phyloP scores from a whole-genome alignment of 1,139 yeast species.

The Yamadazyma dendronema region DNA sequence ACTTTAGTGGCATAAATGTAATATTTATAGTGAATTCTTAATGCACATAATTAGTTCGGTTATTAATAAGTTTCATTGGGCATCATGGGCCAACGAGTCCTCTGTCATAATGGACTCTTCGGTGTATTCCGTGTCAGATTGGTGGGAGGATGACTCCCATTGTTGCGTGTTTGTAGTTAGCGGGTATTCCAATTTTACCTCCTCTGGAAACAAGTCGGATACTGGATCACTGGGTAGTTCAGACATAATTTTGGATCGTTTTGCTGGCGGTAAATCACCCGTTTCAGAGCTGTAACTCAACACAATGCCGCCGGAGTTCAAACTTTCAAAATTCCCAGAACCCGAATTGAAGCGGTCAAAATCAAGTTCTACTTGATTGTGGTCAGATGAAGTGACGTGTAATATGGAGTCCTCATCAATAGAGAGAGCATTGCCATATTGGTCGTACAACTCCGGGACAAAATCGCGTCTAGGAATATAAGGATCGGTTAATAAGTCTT shows the following conservation, averaged over 20 bases:
- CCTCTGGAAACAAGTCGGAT: not conserved
- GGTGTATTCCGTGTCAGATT: not conserved
- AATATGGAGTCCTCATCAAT: not conserved
- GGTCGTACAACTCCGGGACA: not conserved
- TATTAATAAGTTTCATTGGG: no score
- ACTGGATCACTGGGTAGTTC: not conserved
- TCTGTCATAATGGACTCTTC: not conserved
- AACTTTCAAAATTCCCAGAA: not conserved
- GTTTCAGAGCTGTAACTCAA: not conserved
- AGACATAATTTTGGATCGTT: not conserved
- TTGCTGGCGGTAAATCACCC: not conserved
- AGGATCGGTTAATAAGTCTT: not conserved
- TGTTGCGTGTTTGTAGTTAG: not conserved
- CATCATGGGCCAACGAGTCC: not conserved
- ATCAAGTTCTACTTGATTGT: not conserved
- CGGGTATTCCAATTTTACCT: not conserved
- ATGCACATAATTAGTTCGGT: not conserved
- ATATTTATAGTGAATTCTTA: not conserved
- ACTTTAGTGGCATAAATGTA: constrained; percentile 5
- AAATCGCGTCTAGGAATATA: not conserved
- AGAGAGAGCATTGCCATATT: not conserved
- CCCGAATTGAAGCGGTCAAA: not conserved
- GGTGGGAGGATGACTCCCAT: not conserved
- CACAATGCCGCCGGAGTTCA: not conserved
- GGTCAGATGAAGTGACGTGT: not conserved